A percentile compares a stretch with the other conserved stretches of the same genome.
Conservation (phyloP, 1,139 yeast genomes). For the Geotrichum klebahnii region DNA sequence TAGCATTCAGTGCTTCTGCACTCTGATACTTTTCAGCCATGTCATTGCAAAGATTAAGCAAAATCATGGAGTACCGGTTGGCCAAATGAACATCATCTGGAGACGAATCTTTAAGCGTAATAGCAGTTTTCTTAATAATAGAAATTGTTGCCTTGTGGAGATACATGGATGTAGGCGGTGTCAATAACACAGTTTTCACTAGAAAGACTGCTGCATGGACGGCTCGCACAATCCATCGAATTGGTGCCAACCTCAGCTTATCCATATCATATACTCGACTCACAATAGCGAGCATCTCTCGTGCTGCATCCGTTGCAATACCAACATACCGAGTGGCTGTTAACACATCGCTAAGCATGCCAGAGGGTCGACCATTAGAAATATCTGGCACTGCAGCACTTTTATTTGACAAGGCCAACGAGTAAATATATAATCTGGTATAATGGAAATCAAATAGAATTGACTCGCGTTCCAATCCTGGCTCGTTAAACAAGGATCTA, state of each 20-base stretch:
- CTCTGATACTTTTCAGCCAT: slow-evolving; percentile 19
- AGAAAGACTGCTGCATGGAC: slow-evolving; percentile 90
- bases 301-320: slow-evolving; percentile 79
- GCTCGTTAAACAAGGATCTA: slow-evolving; percentile 50
- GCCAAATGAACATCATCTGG: slow-evolving; percentile 88
- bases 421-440: slow-evolving; percentile 75
- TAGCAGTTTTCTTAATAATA: slow-evolving; percentile 68
- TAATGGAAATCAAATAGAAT: slow-evolving; percentile 79
- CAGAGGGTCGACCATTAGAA: slow-evolving; percentile 24
- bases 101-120: slow-evolving; percentile 71
- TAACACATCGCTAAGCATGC: slow-evolving; percentile 48
- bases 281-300: slow-evolving; percentile 69
- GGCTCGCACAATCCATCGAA: slow-evolving; percentile 81
- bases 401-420: slow-evolving; percentile 58
- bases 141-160: slow-evolving; percentile 58
- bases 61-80: slow-evolving; percentile 72
- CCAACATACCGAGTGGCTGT: slow-evolving; percentile 75
- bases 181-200: slow-evolving; percentile 63
- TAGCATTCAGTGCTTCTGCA: too few relatives aligned
- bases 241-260: slow-evolving; percentile 74
- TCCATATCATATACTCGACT: slow-evolving; percentile 61
- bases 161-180: slow-evolving; percentile 46
- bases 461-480: slow-evolving; percentile 62
- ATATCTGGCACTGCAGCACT: slow-evolving; percentile 31
- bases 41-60: slow-evolving; percentile 73